Percentiles rank a stretch among this genome's conserved stretches.
phyloP scores from a whole-genome alignment of 176 grass and related monocot genomes.

The Oryza meyeriana region DNA sequence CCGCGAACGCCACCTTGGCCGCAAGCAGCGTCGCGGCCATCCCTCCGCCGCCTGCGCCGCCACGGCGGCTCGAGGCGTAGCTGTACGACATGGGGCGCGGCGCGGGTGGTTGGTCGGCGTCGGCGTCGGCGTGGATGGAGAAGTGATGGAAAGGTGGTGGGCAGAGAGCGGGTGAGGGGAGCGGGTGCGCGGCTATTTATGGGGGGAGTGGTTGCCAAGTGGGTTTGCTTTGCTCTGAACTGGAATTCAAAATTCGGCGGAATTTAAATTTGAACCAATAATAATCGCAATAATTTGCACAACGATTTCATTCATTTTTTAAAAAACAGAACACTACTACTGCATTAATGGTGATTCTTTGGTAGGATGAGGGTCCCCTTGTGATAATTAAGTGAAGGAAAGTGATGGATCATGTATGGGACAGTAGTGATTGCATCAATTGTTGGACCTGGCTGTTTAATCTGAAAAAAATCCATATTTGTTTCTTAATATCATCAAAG shows the following conservation, averaged over 20 bases:
- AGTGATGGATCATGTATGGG: neutral
- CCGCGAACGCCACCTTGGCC: slow-evolving; percentile 50
- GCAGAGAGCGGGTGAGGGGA: neutral
- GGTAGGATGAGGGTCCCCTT: neutral
- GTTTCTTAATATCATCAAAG: neutral
- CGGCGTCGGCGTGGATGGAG: slow-evolving; percentile 13
- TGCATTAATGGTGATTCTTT: neutral
- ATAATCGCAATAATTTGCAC: neutral
- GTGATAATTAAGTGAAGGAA: neutral
- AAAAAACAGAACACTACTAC: neutral
- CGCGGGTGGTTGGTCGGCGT: neutral
- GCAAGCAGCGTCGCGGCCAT: slow-evolving; percentile 24
- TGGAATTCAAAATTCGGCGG: neutral
- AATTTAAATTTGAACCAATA: neutral
- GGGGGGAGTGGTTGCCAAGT: neutral
- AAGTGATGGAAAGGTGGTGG: neutral
- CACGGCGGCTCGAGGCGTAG: slow-evolving; percentile 16
- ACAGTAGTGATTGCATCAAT: neutral
- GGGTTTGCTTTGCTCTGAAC: neutral
- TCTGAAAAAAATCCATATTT: neutral
- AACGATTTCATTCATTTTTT: neutral
- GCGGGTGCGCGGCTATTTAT: slow-evolving; percentile 42
- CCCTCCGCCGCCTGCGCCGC: neutral
- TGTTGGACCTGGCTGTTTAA: slow-evolving; percentile 1
- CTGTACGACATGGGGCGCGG: slow-evolving; percentile 23